Conservation (phyloP, 176 grass and related monocot genomes). For the Leersia perrieri region DNA sequence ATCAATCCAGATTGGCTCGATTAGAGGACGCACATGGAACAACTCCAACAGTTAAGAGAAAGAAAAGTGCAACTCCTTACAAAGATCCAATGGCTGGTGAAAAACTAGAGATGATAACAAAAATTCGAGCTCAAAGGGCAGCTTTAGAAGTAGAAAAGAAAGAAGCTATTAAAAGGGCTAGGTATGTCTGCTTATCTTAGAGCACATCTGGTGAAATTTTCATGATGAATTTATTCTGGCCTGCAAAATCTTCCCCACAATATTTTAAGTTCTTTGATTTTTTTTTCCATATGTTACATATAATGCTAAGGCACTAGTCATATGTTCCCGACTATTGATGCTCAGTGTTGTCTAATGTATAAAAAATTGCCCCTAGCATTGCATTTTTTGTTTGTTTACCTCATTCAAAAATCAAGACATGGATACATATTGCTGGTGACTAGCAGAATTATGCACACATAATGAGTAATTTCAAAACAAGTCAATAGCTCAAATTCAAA, state of each 20-base stretch:
- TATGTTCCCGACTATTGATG: not conserved
- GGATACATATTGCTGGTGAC: not conserved
- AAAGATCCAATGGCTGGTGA: slow-evolving; percentile 79
- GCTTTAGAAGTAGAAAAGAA: slow-evolving; percentile 60
- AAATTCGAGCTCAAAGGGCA: slow-evolving; percentile 69
- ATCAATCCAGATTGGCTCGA: slow-evolving; percentile 16
- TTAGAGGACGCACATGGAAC: slow-evolving; percentile 26
- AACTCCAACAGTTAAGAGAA: slow-evolving; percentile 45
- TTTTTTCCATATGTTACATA: too few relatives aligned
- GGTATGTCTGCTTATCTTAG: slow-evolving; percentile 53
- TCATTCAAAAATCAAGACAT: not conserved
- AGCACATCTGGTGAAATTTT: not conserved
- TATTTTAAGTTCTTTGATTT: too few relatives aligned
- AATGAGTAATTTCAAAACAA: not conserved
- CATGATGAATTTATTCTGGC: not conserved
- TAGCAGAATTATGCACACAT: not conserved
- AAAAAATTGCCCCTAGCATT: not conserved
- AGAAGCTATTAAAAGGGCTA: slow-evolving; percentile 73
- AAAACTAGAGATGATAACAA: slow-evolving; percentile 92
- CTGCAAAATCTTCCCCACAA: not conserved
- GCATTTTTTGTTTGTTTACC: not conserved
- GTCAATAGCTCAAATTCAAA: not conserved
- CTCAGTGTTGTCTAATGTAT: not conserved
- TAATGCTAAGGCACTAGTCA: not conserved
- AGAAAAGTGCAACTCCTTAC: slow-evolving; percentile 62